Percentiles rank a stretch among this genome's conserved stretches.
Conservation (phyloP, 2,329 filamentous ascomycete genomes). For the Trichoderma breve region DNA sequence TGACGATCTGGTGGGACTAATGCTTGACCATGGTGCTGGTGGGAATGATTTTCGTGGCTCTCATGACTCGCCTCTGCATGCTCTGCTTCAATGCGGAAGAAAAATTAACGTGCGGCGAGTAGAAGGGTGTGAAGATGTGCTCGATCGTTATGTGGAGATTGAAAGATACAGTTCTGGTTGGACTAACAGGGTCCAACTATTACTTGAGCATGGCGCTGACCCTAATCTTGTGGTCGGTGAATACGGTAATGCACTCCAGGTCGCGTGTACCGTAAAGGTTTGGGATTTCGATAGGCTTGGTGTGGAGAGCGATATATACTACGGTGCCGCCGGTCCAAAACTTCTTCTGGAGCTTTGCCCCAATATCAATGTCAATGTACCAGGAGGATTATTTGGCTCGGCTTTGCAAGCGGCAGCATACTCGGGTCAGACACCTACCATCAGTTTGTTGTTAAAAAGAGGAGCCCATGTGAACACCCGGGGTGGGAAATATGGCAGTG, state of each 20-base stretch:
- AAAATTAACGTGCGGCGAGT: too few species aligned
- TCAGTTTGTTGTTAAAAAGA: slow-evolving; percentile 8
- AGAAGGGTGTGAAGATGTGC: too few species aligned
- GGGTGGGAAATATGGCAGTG: slow-evolving; percentile 6
- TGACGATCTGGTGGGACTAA: background rate
- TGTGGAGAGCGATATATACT: too few species aligned
- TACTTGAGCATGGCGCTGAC: background rate
- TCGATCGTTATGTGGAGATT: too few species aligned
- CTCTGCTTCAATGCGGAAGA: too few species aligned
- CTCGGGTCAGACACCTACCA: background rate
- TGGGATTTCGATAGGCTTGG: too few species aligned
- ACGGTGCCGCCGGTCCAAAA: background rate
- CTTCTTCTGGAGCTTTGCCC: background rate
- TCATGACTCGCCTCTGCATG: background rate
- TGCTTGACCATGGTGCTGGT: background rate
- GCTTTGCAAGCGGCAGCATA: slow-evolving; percentile 24
- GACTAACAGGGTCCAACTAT: background rate
- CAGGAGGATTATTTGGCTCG: slow-evolving; percentile 19
- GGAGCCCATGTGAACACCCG: slow-evolving; percentile 21
- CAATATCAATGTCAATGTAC: slow-evolving; percentile 17
- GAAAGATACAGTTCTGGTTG: background rate
- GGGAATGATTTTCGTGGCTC: background rate
- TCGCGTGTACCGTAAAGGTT: background rate
- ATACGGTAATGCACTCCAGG: background rate
- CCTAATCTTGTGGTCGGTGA: background rate